phyloP scores from a whole-genome alignment of 305 asterid species.

The Galium porrigens region DNA sequence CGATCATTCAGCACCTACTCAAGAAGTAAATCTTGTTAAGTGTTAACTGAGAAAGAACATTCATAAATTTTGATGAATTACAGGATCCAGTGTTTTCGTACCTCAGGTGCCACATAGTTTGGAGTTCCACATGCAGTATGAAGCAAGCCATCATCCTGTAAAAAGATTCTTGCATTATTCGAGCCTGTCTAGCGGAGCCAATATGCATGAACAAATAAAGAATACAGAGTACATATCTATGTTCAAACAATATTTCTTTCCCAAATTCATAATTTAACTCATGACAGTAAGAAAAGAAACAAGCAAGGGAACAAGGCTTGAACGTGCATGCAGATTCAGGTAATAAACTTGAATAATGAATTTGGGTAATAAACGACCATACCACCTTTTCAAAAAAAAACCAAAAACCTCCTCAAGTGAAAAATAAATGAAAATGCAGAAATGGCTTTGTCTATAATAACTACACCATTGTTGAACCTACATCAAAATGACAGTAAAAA shows the following conservation, averaged over 20 bases:
- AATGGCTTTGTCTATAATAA: neutral
- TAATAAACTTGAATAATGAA: too few species aligned
- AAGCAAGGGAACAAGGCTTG: neutral
- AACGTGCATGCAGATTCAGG: neutral
- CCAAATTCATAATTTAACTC: neutral
- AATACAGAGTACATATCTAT: neutral
- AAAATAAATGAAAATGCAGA: neutral
- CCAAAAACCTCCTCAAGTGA: neutral
- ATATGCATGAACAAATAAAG: neutral
- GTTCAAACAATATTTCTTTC: neutral
- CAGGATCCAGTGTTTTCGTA: constrained; percentile 14
- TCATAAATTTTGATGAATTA: neutral
- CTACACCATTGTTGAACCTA: too few species aligned
- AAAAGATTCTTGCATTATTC: constrained; percentile 4
- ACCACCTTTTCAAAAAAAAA: neutral
- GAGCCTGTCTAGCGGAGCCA: neutral
- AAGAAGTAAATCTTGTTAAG: neutral
- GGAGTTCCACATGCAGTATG: constrained; percentile 99
- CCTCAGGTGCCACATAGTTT: constrained; percentile 97
- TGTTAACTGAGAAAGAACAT: constrained; percentile 1
- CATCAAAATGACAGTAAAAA: neutral
- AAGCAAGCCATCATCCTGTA: constrained; percentile 82
- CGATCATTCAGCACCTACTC: constrained; percentile 63
- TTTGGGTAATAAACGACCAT: neutral
- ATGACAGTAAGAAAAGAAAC: neutral